Base-by-base conservation (phyloP, 345 rosid genomes). In the Citrus unshiu region DNA sequence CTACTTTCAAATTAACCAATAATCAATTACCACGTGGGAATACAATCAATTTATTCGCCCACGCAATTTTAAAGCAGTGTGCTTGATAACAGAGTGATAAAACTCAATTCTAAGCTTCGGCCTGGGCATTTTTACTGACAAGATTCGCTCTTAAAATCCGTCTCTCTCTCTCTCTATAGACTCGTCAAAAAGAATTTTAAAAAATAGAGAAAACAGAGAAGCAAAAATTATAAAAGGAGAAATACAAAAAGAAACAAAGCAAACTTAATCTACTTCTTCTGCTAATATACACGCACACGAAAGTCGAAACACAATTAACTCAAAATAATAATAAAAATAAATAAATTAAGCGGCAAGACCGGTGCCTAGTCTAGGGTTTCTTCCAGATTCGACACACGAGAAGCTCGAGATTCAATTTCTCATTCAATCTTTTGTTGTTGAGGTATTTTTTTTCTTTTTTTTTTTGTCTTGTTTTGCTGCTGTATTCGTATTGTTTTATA, bases 111-210 rank as follows among this genome's bases (percentile, higher is more conserved):
- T 46, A 46, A 12, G 51, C 16, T 46, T 46, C 14, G 51, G 49
- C 18, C 18, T 0, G 51, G 4, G 51, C 4, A 13, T 58, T 27
- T 78, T 78, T 64, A 74, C 77, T 78, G 77, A 71, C 80, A 75
- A 46, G 77, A 70, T 79, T 62, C 79, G 73, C 43, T 54, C 74
- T 70, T 74, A 7, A 73, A 68, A 73, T 80, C 81, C 73, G 49
- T 56, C 72, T n/a, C 56, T 25, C 67, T 25, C 54, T 37, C 39
- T 60, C 27, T 37, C 6, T 40, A 5, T 37, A 24, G 70, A 68
- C 75, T 30, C 51, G 75, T 54, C 35, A 39, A 46, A 54, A 61
- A 30, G 25, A 46, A 46, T 46, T 54, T 25, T 4, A 60, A 58
- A 29, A 70, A 4, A 16, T n/a, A 12, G 12, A 39, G 39, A 30